Conservation (phyloP, 2,329 filamentous ascomycete genomes). For the Achaetomium macrosporum region DNA sequence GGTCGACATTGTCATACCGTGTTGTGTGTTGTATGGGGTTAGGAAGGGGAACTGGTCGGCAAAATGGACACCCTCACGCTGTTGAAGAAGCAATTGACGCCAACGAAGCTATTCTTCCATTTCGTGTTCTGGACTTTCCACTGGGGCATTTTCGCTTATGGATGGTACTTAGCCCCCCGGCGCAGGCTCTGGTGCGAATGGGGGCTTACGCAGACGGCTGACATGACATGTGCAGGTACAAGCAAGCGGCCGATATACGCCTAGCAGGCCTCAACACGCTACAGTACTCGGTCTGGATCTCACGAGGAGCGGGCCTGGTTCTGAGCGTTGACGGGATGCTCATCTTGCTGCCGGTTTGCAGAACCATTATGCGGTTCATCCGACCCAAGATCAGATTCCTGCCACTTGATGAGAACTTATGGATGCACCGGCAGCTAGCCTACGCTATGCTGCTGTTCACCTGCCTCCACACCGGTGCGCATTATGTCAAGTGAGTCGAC, state of each 20-base stretch:
- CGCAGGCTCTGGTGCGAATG: neutral
- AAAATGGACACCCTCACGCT: constrained; percentile 37
- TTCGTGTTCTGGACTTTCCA: constrained; percentile 76
- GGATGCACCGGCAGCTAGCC: constrained; percentile 93
- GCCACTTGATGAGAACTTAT: constrained; percentile 92
- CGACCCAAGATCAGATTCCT: constrained; percentile 83
- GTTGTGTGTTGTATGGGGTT: constrained; percentile 14
- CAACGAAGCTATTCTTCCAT: constrained; percentile 71
- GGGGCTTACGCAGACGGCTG: constrained; percentile 17
- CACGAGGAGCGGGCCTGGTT: constrained; percentile 83
- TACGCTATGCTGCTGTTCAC: constrained; percentile 84
- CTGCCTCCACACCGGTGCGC: constrained; percentile 66
- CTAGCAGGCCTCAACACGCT: constrained; percentile 76
- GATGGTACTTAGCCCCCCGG: constrained; percentile 59
- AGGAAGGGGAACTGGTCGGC: constrained; percentile 30
- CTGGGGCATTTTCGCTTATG: constrained; percentile 70
- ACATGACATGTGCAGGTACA: constrained; percentile 53
- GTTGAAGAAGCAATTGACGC: constrained; percentile 60
- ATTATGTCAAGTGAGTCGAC: constrained; percentile 73
- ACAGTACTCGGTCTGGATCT: constrained; percentile 89
- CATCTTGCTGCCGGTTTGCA: constrained; percentile 90
- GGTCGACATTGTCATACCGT: constrained; percentile 45
- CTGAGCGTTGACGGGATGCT: constrained; percentile 79
- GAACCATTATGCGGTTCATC: constrained; percentile 77
- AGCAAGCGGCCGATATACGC: constrained; percentile 63